Evolutionary conservation across 2,329 filamentous ascomycete species (phyloP), one percentile per base, ranked within the genome.

Genomic region (Colletotrichum sp.): DNA sequence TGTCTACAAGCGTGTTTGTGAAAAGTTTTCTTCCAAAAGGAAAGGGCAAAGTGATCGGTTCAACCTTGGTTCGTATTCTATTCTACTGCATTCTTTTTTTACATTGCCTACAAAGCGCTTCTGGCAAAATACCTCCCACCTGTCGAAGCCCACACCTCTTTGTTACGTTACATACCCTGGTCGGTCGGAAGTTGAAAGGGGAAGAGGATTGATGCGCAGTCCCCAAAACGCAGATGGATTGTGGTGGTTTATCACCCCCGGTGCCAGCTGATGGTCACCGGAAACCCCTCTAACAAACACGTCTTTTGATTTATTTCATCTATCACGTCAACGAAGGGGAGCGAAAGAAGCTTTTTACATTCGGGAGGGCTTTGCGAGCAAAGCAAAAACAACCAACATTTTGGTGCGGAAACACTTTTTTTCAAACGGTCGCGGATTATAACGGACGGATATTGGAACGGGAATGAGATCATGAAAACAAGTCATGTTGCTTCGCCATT

Each of bases 121-220:
- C 64, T 60, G 74, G 74, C 74, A 66, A 59, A 65, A 76, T 60
- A 65, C 64, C 59, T 76, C 57, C 39, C 49, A 6, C 69, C 30
- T 59, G 70, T 65, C 74, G 74, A 74, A 76, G 74, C 68, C 9
- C 26, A 18, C 16, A 55, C 74, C 59, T 73, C 70, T 69, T 76
- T 73, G 64, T 73, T 73, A 73, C 59, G 70, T 69, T 66, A 73
- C 74, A 76, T 76, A 76, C 74, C 74, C 74, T 68, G 71, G 74
- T 76, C 74, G 74, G 74, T 65, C 44, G 70, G 64, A 73, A 52
- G 74, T 52, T 60, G 70, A 65, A 68, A 76, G 59, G 74, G 59
- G 24, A 73, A 52, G 74, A 74, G 70, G 74, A 64, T 69, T 76
- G 63, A 64, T 68, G 64, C 59, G 59, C 74, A 76, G 74, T 76